These are phyloP conservation scores for Leccinum olivaceopallidum DNA, from an alignment of 768 basidiomycete species.

Conservation along the genomic window DNA sequence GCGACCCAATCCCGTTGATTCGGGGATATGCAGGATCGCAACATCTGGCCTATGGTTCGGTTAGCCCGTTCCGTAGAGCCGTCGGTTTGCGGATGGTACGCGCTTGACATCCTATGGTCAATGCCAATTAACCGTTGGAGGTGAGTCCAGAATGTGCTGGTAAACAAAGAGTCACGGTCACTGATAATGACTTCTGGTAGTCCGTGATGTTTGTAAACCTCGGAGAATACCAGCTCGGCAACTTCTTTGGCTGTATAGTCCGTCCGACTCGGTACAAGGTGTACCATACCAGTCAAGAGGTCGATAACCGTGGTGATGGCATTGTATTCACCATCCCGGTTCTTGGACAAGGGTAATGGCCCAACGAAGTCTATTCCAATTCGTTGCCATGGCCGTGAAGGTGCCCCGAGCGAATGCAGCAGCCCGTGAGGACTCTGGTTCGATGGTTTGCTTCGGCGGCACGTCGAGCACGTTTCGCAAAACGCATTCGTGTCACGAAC, in stretches of 20 bases:
- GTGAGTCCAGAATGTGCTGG: slow-evolving; percentile 27
- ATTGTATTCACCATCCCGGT: slow-evolving; percentile 20
- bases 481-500: slow-evolving; percentile 26
- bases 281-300: slow-evolving; percentile 22
- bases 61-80: slow-evolving; percentile 27
- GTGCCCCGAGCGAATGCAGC: slow-evolving; percentile 29
- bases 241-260: slow-evolving; percentile 36
- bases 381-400: slow-evolving; percentile 34
- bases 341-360: slow-evolving; percentile 29
- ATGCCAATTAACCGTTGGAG: neutral
- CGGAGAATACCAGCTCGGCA: slow-evolving; percentile 36
- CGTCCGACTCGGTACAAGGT: slow-evolving; percentile 16
- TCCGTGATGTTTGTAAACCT: slow-evolving; percentile 34
- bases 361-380: slow-evolving; percentile 45
- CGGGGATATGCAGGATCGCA: neutral
- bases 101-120: slow-evolving; percentile 22
- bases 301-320: slow-evolving; percentile 28
- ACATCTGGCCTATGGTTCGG: slow-evolving; percentile 1
- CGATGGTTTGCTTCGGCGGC: slow-evolving; percentile 2
- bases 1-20: slow-evolving; percentile 23
- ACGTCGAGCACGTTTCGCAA: too few species aligned
- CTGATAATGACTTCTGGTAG: slow-evolving; percentile 16
- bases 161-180: slow-evolving; percentile 30
- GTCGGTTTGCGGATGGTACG: slow-evolving; percentile 35
- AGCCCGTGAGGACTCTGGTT: slow-evolving; percentile 29